Evolutionary conservation across 1,284 basidiomycete genomes (phyloP), one percentile per base, ranked within the genome.

Genomic region (Phellopilus nigrolimitatus): DNA sequence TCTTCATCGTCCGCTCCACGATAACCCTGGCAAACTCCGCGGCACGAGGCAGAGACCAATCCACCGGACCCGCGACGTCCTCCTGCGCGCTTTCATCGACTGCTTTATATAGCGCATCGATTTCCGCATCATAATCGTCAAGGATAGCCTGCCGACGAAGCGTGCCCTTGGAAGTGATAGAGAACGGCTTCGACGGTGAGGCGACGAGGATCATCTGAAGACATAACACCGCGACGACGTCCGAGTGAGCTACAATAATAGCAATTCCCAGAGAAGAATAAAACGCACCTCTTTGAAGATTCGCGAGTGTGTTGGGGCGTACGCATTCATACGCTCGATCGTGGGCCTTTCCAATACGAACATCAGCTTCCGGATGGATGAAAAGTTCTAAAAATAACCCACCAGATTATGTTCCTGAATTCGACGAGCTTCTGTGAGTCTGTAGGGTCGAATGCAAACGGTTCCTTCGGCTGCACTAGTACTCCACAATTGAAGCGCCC

Each of bases 401-500:
- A 50, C 51, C 51, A 53, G 17, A 53, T 53, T 4, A 41, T 17
- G 28, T 38, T 40, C 6, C 43, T 22, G 34, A 47, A 53, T 19
- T 33, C 33, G 10, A 36, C 17, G n/a, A 53, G 34, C 19, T 48
- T 53, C n/a, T 28, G 22, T 13, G 10, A 7, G 30, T 53, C 51
- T 9, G 37, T 7, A 19, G 51, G 51, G 25, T 53, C 51, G 36
- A 53, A 53, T 4, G 44, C 37, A 30, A 61, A 61, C 15, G 58
- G 58, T 4, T 62, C 55, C 7, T 47, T 57, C 0, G 72, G 72
- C 33, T 75, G 67, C 8, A 77, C 56, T 10, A 75, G 55, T 10
- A 76, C 63, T 2, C 74, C 74, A 10, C 65, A 66, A 45, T 73
- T 69, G 57, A 72, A 70, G 13, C 66, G 60, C 3, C 70, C 69